Percentiles rank a stretch among this genome's conserved stretches.
Evolutionary conservation across 371 early-diverging fungal genomes (phyloP).

Genomic region (Mucor sp.): DNA sequence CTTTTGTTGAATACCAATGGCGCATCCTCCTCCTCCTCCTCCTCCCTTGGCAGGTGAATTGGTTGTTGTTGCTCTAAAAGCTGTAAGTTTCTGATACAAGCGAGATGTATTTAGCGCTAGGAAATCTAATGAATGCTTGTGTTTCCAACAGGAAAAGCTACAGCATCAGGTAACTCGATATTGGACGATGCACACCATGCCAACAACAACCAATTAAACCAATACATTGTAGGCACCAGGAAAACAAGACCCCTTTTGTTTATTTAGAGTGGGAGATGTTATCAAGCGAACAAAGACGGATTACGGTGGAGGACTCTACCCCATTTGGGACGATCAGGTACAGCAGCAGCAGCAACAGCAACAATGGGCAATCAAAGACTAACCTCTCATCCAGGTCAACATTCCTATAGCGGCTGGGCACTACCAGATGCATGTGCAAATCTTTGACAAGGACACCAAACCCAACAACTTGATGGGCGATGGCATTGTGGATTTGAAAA

Average conservation of each 20-base stretch:
- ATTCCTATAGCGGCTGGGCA: conserved; percentile 24
- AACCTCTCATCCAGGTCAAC: conserved; percentile 14
- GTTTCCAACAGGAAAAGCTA: conserved; percentile 18
- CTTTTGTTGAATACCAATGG: neutral
- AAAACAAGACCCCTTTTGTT: conserved; percentile 27
- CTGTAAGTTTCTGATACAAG: conserved; percentile 11
- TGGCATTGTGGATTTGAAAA: conserved; percentile 23
- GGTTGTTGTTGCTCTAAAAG: conserved; percentile 31
- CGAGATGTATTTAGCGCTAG: too few relatives aligned
- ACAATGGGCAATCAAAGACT: neutral
- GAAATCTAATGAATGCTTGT: neutral
- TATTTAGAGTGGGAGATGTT: conserved; percentile 21
- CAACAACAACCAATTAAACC: too few relatives aligned
- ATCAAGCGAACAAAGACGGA: conserved; percentile 26
- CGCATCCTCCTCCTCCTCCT: conserved; percentile 8
- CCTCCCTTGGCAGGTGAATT: conserved; percentile 17
- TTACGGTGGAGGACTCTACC: conserved; percentile 25
- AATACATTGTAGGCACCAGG: conserved; percentile 9
- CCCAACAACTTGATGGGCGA: conserved; percentile 34
- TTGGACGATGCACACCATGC: neutral
- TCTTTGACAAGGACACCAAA: conserved; percentile 30
- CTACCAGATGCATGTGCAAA: conserved; percentile 22
- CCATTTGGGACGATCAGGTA: conserved; percentile 40
- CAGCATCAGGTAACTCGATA: conserved; percentile 21
- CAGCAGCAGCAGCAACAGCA: neutral